Conservation (phyloP, 2,329 filamentous ascomycete species). For the Ceratocystis alfenasii region DNA sequence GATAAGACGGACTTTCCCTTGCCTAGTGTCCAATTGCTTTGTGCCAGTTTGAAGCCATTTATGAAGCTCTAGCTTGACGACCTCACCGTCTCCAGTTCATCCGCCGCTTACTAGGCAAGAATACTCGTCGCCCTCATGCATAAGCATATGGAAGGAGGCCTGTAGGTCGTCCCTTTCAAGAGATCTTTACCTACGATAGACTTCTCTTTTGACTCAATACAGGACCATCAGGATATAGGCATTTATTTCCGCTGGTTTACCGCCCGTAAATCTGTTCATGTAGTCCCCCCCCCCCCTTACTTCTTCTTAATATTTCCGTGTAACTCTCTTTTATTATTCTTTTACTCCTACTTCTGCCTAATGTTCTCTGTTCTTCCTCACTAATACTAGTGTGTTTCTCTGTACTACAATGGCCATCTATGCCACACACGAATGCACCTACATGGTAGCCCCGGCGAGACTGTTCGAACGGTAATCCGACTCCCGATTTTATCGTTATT, state of each 20-base stretch:
- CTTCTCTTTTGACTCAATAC: too few species aligned
- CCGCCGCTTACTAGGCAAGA: background rate
- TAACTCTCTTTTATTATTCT: background rate
- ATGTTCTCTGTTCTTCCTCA: background rate
- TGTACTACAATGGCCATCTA: background rate
- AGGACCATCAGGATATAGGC: too few species aligned
- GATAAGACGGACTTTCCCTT: constrained; percentile 3
- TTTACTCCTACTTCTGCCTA: background rate
- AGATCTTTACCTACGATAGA: too few species aligned
- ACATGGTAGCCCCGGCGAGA: background rate
- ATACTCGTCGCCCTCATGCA: background rate
- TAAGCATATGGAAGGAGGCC: too few species aligned
- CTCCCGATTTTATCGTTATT: background rate
- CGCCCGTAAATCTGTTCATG: too few species aligned
- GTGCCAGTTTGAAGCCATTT: background rate
- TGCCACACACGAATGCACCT: too few species aligned
- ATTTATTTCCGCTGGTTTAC: too few species aligned
- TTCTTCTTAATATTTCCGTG: background rate
- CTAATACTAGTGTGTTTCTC: background rate
- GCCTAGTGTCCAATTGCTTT: background rate
- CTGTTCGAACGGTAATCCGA: background rate
- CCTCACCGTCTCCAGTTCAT: background rate
- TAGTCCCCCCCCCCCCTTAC: too few species aligned
- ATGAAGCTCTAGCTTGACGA: background rate
- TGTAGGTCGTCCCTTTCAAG: too few species aligned